These are phyloP conservation scores for Beauveria sp. DNA, from an alignment of 2,329 filamentous ascomycete species.

Conservation along the genomic window DNA sequence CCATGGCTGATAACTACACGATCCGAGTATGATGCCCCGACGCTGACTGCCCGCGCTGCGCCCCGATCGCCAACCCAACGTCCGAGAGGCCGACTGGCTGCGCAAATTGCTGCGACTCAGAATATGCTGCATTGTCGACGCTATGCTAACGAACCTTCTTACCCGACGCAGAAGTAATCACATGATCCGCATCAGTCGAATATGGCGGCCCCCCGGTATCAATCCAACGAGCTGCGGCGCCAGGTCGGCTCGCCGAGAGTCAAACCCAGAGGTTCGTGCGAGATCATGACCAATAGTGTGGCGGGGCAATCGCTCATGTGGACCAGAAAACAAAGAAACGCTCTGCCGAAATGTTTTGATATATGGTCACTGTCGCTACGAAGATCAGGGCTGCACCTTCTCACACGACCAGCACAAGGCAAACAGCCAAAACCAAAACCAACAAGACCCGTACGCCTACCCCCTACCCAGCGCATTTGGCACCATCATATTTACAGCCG, in stretches of 20 bases:
- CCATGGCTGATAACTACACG: slow-evolving; percentile 40
- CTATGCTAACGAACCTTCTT: not conserved
- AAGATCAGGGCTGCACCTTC: slow-evolving; percentile 85
- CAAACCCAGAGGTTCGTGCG: slow-evolving; percentile 46
- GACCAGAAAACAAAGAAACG: slow-evolving; percentile 73
- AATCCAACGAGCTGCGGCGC: slow-evolving; percentile 39
- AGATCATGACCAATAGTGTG: not conserved
- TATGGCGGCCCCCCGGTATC: slow-evolving; percentile 41
- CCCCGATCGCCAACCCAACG: not conserved
- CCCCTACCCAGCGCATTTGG: not conserved
- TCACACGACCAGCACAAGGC: slow-evolving; percentile 72
- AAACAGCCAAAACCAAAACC: slow-evolving; percentile 16
- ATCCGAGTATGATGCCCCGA: slow-evolving; percentile 33
- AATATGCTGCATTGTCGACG: not conserved
- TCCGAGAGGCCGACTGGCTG: not conserved
- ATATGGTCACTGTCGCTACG: slow-evolving; percentile 86
- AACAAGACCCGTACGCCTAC: slow-evolving; percentile 13
- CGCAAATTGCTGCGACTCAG: not conserved
- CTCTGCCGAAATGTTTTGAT: slow-evolving; percentile 89
- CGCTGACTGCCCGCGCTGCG: slow-evolving; percentile 8
- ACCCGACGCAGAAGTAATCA: not conserved
- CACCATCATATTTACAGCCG: not conserved
- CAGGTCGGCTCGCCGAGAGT: slow-evolving; percentile 50
- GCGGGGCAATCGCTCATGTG: not conserved
- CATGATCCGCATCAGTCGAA: slow-evolving; percentile 17